phyloP scores from a whole-genome alignment of 2,329 filamentous ascomycete species.

The Alternaria solani region DNA sequence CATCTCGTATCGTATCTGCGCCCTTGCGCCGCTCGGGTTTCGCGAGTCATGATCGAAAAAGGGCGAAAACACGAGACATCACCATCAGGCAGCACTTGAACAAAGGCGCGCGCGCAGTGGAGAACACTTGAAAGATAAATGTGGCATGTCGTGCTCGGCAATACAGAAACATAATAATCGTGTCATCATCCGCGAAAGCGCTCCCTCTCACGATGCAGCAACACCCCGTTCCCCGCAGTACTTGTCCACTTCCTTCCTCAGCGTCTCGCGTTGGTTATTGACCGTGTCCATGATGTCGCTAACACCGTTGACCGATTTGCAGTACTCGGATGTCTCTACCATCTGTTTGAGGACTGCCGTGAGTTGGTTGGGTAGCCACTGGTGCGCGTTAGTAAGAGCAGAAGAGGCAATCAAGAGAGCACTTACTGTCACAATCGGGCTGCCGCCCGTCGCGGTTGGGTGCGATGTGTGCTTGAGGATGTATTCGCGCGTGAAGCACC shows the following conservation, averaged over 20 bases:
- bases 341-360: slow-evolving; percentile 77
- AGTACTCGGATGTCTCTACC: slow-evolving; percentile 63
- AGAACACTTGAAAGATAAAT: not conserved
- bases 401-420: not conserved
- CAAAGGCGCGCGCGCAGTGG: not conserved
- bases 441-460: slow-evolving; percentile 80
- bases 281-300: slow-evolving; percentile 73
- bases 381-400: slow-evolving; percentile 14
- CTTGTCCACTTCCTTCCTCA: slow-evolving; percentile 77
- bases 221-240: slow-evolving; percentile 72
- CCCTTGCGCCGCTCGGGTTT: slow-evolving; percentile 4
- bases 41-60: slow-evolving; percentile 13
- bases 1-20: slow-evolving; percentile 9
- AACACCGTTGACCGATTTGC: slow-evolving; percentile 57
- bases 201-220: slow-evolving; percentile 29
- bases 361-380: slow-evolving; percentile 83
- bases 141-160: not conserved
- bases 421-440: slow-evolving; percentile 75
- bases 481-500: slow-evolving; percentile 86
- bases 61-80: slow-evolving; percentile 34
- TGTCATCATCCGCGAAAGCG: not conserved
- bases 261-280: slow-evolving; percentile 67
- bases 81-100: not conserved
- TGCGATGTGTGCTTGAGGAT: slow-evolving; percentile 80
- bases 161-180: not conserved